Evolutionary conservation across 768 basidiomycete genomes (phyloP).

Genomic region (Cystofilobasidium macerans): DNA sequence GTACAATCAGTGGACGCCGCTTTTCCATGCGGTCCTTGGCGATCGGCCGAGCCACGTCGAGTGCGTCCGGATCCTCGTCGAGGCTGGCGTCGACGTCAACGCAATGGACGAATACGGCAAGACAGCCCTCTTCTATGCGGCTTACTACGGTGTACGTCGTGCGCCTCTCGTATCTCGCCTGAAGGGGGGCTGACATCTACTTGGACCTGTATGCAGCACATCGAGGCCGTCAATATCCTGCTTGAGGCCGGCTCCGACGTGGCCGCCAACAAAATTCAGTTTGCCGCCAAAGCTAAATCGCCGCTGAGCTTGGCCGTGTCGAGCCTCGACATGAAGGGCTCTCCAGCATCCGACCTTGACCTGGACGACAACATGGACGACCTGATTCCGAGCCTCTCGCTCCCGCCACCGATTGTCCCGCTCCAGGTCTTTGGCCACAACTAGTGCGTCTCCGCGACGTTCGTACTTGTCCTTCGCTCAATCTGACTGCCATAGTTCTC

Average conservation of each 20-base stretch:
- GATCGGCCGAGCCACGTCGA: conserved; percentile 54
- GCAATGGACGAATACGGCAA: conserved; percentile 73
- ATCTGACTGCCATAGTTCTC: too few relatives aligned
- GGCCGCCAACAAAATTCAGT: conserved; percentile 20
- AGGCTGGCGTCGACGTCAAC: conserved; percentile 65
- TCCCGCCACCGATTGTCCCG: conserved; percentile 97
- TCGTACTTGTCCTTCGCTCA: too few relatives aligned
- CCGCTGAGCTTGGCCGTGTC: neutral
- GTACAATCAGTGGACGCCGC: conserved; percentile 95
- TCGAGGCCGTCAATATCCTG: conserved; percentile 20
- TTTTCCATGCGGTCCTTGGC: conserved; percentile 77
- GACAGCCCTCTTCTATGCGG: conserved; percentile 81
- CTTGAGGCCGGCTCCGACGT: conserved; percentile 20
- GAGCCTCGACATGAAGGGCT: conserved; percentile 2
- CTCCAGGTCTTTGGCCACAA: conserved; percentile 24
- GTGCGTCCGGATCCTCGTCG: conserved; percentile 66
- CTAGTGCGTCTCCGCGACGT: conserved; percentile 5
- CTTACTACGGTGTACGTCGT: conserved; percentile 62
- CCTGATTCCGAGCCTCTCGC: conserved; percentile 80
- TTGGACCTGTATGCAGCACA: conserved; percentile 3
- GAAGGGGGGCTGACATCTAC: too few relatives aligned
- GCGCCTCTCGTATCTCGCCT: neutral
- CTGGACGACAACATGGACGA: conserved; percentile 52
- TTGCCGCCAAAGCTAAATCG: conserved; percentile 9
- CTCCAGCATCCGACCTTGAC: conserved; percentile 28